Evolutionary conservation across 805 yeast genomes (phyloP).

Genomic region (Candida multigemmis): DNA sequence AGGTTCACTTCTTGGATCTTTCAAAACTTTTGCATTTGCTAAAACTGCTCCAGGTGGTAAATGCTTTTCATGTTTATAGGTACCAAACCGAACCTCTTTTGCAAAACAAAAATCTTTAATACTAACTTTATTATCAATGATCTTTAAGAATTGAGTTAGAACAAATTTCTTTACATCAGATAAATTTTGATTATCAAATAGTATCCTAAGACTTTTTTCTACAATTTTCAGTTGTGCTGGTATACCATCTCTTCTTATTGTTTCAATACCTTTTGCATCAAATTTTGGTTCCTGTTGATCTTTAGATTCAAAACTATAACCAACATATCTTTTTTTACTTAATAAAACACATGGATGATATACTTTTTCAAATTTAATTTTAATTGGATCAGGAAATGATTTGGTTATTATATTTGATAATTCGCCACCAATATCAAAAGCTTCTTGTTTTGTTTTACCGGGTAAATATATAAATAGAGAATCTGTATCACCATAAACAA

Average conservation of each 20-base stretch:
- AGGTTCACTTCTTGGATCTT: conserved; percentile 70
- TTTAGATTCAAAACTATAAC: conserved; percentile 61
- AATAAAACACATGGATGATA: conserved; percentile 78
- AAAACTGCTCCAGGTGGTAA: conserved; percentile 91
- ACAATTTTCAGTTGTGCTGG: conserved; percentile 84
- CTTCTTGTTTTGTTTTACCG: conserved; percentile 67
- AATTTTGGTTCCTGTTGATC: conserved; percentile 53
- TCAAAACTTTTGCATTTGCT: conserved; percentile 50
- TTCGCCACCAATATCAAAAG: conserved; percentile 64
- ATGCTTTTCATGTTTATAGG: conserved; percentile 60
- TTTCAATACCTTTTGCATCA: conserved; percentile 96
- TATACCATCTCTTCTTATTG: conserved; percentile 89
- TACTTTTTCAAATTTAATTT: conserved; percentile 84
- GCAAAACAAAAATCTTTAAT: conserved; percentile 87
- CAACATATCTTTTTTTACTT: conserved; percentile 84
- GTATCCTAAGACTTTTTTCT: conserved; percentile 53
- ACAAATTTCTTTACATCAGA: conserved; percentile 63
- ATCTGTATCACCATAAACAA: conserved; percentile 96
- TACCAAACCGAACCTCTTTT: conserved; percentile 78
- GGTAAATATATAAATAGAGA: conserved; percentile 87
- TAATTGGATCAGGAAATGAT: conserved; percentile 71
- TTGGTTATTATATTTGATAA: conserved; percentile 59
- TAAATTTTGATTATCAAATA: conserved; percentile 68
- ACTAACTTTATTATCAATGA: conserved; percentile 53
- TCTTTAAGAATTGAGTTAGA: conserved; percentile 55